These are phyloP conservation scores for Nymphaea colorata DNA, from an alignment of 164 flowering plant genomes.

Conservation along the genomic window DNA sequence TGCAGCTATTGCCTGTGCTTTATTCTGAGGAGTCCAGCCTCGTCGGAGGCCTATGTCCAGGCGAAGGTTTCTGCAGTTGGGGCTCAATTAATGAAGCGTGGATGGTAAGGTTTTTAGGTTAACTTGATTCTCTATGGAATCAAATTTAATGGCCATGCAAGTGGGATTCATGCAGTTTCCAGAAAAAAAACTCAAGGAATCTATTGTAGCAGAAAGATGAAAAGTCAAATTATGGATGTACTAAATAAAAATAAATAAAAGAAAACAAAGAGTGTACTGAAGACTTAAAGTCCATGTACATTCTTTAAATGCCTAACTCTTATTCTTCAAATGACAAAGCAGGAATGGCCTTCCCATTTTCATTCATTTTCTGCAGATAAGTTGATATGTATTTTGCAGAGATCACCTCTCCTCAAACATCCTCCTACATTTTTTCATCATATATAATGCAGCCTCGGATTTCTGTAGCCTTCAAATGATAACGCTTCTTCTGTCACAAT, in stretches of 20 bases:
- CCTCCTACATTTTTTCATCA: too few species aligned
- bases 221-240: background rate
- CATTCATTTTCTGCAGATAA: too few species aligned
- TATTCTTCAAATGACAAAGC: too few species aligned
- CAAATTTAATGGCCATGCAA: background rate
- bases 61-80: constrained; percentile 87
- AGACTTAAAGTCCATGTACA: background rate
- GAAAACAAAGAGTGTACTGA: background rate
- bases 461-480: too few species aligned
- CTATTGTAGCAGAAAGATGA: background rate
- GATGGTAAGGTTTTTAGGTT: constrained; percentile 49
- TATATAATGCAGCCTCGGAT: too few species aligned
- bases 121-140: background rate
- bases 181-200: background rate
- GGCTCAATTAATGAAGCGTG: constrained; percentile 89
- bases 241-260: background rate
- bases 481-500: too few species aligned
- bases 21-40: constrained; percentile 64
- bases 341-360: too few species aligned
- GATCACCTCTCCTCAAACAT: too few species aligned
- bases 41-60: constrained; percentile 78
- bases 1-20: constrained; percentile 74
- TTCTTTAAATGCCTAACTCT: background rate
- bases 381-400: too few species aligned
- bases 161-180: too few species aligned